phyloP scores from a whole-genome alignment of 164 flowering plant genomes.

The Berberis vulgaris region DNA sequence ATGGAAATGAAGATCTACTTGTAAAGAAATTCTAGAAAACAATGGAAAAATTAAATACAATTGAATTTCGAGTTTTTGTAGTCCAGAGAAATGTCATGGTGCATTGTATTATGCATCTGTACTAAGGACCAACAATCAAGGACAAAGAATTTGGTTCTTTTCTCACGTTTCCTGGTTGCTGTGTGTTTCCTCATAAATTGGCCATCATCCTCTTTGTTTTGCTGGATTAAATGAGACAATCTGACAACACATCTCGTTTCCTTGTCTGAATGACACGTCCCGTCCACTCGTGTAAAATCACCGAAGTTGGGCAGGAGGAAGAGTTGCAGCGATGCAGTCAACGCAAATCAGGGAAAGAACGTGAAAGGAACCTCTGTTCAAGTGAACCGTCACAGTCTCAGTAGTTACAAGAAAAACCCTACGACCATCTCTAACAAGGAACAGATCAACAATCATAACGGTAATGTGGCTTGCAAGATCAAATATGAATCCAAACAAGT shows the following conservation, averaged over 20 bases:
- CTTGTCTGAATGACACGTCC: slow-evolving; percentile 34
- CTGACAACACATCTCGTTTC: background rate
- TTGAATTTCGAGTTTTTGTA: too few species aligned
- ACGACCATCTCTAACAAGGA: slow-evolving; percentile 14
- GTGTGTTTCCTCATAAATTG: too few species aligned
- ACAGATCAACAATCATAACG: slow-evolving; percentile 11
- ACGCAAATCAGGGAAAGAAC: slow-evolving; percentile 27
- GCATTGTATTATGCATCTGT: too few species aligned
- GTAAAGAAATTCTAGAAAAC: too few species aligned
- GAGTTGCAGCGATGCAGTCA: slow-evolving; percentile 58
- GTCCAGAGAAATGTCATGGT: background rate
- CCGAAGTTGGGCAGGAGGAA: slow-evolving; percentile 79
- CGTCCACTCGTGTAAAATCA: slow-evolving; percentile 82
- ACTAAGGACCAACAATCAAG: too few species aligned
- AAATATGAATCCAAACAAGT: slow-evolving; percentile 28
- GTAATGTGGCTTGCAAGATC: slow-evolving; percentile 17
- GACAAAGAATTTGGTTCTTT: background rate
- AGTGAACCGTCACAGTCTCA: slow-evolving; percentile 53
- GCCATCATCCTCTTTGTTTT: background rate
- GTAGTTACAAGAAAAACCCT: slow-evolving; percentile 28
- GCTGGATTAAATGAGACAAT: too few species aligned
- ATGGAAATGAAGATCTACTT: too few species aligned
- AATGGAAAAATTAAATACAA: too few species aligned
- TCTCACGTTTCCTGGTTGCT: background rate
- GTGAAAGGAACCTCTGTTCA: slow-evolving; percentile 20